phyloP scores from a whole-genome alignment of 1,139 yeast species.

The Suhomyces bolitotheri region DNA sequence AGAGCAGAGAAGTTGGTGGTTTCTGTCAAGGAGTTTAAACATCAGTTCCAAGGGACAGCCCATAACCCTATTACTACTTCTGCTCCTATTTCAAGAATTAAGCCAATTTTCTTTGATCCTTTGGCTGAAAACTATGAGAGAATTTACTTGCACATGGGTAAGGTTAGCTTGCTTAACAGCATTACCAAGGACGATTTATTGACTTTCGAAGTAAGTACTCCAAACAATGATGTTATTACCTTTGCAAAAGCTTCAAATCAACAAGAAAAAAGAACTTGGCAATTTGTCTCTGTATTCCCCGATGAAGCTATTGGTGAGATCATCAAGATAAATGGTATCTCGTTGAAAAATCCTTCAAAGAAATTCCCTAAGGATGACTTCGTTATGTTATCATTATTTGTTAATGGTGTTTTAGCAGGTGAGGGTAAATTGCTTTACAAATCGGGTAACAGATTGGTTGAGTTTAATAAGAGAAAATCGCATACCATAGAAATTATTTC shows the following conservation, averaged over 20 bases:
- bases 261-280: constrained; percentile 57
- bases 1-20: constrained; percentile 74
- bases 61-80: constrained; percentile 43
- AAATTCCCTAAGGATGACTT: constrained; percentile 51
- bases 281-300: constrained; percentile 73
- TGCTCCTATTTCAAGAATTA: constrained; percentile 59
- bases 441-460: constrained; percentile 43
- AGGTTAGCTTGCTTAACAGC: constrained; percentile 39
- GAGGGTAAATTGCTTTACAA: constrained; percentile 49
- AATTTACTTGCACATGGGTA: constrained; percentile 58
- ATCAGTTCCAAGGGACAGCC: constrained; percentile 43
- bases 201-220: constrained; percentile 50
- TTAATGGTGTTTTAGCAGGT: constrained; percentile 65
- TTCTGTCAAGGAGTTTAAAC: constrained; percentile 73
- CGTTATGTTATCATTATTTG: constrained; percentile 57
- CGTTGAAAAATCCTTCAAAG: constrained; percentile 34
- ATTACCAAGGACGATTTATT: constrained; percentile 40
- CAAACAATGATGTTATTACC: constrained; percentile 48
- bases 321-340: constrained; percentile 58
- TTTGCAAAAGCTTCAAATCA: constrained; percentile 75
- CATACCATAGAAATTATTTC: constrained; percentile 41
- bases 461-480: constrained; percentile 38
- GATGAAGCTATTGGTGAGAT: constrained; percentile 75
- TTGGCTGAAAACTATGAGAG: constrained; percentile 61
- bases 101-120: constrained; percentile 65